A percentile compares a stretch with the other conserved stretches of the same genome.
Evolutionary conservation across 1,139 yeast species (phyloP).

Genomic region (Hyphopichia pseudoburtonii): DNA sequence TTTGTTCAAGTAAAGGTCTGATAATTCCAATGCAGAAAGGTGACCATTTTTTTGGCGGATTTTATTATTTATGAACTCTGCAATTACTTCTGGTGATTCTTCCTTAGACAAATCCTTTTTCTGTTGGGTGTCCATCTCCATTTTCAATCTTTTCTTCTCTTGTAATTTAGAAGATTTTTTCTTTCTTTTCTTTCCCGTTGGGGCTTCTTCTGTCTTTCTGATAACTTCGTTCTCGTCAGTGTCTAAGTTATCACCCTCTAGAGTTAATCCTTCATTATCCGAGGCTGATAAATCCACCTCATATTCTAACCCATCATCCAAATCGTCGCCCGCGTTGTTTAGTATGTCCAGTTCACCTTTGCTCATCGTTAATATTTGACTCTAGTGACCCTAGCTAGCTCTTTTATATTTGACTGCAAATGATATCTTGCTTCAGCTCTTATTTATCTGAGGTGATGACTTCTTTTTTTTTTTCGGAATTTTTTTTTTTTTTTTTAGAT

Average conservation of each 20-base stretch:
- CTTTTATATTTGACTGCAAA: no score
- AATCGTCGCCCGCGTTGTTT: slow-evolving; percentile 55
- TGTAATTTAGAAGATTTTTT: slow-evolving; percentile 34
- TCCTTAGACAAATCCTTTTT: slow-evolving; percentile 52
- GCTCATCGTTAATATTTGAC: no score
- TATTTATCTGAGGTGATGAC: no score
- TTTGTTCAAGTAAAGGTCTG: slow-evolving; percentile 55
- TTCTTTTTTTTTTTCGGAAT: no score
- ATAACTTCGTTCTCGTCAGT: slow-evolving; percentile 10
- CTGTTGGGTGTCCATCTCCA: slow-evolving; percentile 55
- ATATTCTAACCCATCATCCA: slow-evolving; percentile 68
- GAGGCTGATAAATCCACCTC: slow-evolving; percentile 35
- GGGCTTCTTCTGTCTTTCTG: slow-evolving; percentile 12
- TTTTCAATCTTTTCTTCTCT: slow-evolving; percentile 55
- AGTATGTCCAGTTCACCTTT: no score
- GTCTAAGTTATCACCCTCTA: slow-evolving; percentile 10
- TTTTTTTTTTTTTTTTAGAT: no score
- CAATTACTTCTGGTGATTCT: slow-evolving; percentile 51
- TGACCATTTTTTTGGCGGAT: slow-evolving; percentile 54
- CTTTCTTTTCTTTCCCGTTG: slow-evolving; percentile 28
- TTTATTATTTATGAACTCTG: slow-evolving; percentile 57
- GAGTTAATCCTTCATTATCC: slow-evolving; percentile 12
- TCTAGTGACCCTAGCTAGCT: no score
- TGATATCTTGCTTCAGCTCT: no score
- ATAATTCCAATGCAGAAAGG: slow-evolving; percentile 61